These are phyloP conservation scores for Phaeolepiota aurea DNA, from an alignment of 768 basidiomycete species.

Conservation along the genomic window DNA sequence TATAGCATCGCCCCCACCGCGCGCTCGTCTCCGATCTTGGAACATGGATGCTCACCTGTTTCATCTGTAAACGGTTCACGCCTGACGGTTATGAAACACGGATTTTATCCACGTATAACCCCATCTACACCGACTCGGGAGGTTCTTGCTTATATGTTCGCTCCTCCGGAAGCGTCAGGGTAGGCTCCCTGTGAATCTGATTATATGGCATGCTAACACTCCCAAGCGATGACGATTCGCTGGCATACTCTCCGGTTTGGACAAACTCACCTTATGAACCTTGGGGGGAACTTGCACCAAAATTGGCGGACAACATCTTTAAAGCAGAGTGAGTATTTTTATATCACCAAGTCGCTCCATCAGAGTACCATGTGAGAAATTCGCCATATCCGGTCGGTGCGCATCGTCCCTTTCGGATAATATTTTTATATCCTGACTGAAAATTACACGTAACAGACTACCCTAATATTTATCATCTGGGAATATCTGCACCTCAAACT, in stretches of 20 bases:
- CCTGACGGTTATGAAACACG: constrained; percentile 38
- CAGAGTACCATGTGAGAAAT: constrained; percentile 18
- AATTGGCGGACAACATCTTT: constrained; percentile 65
- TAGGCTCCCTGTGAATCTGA: constrained; percentile 21
- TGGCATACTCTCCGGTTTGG: constrained; percentile 24
- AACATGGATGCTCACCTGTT: constrained; percentile 10
- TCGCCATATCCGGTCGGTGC: constrained; percentile 5
- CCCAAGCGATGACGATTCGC: too few species aligned
- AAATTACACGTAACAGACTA: not conserved
- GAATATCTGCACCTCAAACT: constrained; percentile 8
- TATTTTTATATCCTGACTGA: not conserved
- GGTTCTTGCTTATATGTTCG: constrained; percentile 65
- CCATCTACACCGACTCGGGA: constrained; percentile 54
- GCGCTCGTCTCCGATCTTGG: constrained; percentile 16
- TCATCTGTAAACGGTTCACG: constrained; percentile 15
- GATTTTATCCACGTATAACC: constrained; percentile 45
- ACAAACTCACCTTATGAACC: constrained; percentile 44
- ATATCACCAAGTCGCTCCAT: constrained; percentile 14
- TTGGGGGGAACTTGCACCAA: constrained; percentile 72
- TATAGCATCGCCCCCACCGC: not conserved
- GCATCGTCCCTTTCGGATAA: constrained; percentile 2
- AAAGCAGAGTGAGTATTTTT: constrained; percentile 71
- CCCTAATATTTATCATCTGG: constrained; percentile 8
- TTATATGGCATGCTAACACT: too few species aligned
- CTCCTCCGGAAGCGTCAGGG: constrained; percentile 57